phyloP scores from a whole-genome alignment of 2,329 filamentous ascomycete genomes.

The Fusarium piperis region DNA sequence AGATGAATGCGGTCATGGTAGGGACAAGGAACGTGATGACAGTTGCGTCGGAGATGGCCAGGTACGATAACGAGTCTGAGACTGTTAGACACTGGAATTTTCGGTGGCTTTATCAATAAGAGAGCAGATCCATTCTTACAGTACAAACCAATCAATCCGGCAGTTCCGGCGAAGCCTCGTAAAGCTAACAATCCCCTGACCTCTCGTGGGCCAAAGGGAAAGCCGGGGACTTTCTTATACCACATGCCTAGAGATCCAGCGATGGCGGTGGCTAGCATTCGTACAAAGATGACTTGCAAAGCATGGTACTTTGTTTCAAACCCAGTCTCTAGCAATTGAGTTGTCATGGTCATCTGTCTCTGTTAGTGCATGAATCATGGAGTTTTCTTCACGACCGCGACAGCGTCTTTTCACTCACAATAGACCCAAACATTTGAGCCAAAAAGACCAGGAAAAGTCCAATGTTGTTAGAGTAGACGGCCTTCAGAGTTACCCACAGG shows the following conservation, averaged over 20 bases:
- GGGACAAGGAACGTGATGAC: slow-evolving; percentile 84
- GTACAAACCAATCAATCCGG: slow-evolving; percentile 71
- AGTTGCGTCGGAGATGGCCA: slow-evolving; percentile 80
- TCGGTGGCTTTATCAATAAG: fast-evolving
- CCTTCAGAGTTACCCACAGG: slow-evolving; percentile 16
- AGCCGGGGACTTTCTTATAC: slow-evolving; percentile 61
- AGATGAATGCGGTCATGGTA: slow-evolving; percentile 72
- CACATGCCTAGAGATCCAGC: slow-evolving; percentile 54
- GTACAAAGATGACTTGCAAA: slow-evolving; percentile 55
- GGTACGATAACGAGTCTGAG: slow-evolving; percentile 64
- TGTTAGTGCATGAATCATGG: slow-evolving; percentile 4
- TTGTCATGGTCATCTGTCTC: slow-evolving; percentile 53
- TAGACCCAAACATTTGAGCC: slow-evolving; percentile 53
- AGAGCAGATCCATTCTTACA: slow-evolving; percentile 40
- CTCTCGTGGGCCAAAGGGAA: slow-evolving; percentile 72
- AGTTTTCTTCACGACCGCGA: neutral
- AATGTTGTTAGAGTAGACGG: slow-evolving; percentile 59
- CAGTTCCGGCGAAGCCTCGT: slow-evolving; percentile 70
- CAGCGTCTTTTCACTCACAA: slow-evolving; percentile 40
- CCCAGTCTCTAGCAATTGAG: slow-evolving; percentile 47
- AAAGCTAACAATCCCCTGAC: slow-evolving; percentile 71
- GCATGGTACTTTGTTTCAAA: slow-evolving; percentile 52
- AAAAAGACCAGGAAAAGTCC: slow-evolving; percentile 53
- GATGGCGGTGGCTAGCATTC: slow-evolving; percentile 51
- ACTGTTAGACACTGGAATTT: neutral